These are phyloP conservation scores for Linnemannia exigua DNA, from an alignment of 192 early-diverging fungal genomes.

Conservation along the genomic window DNA sequence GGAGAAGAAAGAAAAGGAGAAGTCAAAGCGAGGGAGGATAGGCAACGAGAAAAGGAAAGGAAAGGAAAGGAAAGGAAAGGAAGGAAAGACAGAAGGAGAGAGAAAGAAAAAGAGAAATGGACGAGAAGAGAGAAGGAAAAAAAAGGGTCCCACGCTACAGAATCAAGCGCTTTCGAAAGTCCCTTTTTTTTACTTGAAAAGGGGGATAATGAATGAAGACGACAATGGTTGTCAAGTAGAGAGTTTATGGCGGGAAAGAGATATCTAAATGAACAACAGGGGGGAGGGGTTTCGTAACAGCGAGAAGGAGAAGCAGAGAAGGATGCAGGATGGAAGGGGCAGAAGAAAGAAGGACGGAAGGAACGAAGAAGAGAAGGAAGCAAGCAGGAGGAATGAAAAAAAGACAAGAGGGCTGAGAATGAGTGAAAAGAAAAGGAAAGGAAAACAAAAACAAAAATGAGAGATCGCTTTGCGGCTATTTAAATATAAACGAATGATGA, in stretches of 20 bases:
- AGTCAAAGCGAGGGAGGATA: no score
- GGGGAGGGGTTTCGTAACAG: background rate
- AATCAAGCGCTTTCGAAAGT: background rate
- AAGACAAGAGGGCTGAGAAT: background rate
- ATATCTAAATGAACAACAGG: constrained; percentile 1
- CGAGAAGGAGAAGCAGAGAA: background rate
- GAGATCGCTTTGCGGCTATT: background rate
- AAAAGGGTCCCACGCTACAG: background rate
- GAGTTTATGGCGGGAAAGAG: background rate
- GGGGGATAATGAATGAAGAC: no score
- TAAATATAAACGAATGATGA: background rate
- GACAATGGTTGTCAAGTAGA: background rate
- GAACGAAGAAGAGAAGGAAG: background rate
- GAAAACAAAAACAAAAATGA: background rate
- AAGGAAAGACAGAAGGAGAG: background rate
- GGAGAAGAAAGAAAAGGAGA: background rate
- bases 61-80: background rate
- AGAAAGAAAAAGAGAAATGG: background rate
- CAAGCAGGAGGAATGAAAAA: background rate
- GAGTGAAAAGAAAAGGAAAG: background rate
- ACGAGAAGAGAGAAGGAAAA: background rate
- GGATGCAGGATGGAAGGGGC: background rate
- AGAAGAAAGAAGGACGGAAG: background rate
- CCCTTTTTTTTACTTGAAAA: background rate
- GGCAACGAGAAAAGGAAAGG: background rate